Evolutionary conservation across 176 grass and related monocot genomes (phyloP).

Genomic region (Coix lacrymajobi): DNA sequence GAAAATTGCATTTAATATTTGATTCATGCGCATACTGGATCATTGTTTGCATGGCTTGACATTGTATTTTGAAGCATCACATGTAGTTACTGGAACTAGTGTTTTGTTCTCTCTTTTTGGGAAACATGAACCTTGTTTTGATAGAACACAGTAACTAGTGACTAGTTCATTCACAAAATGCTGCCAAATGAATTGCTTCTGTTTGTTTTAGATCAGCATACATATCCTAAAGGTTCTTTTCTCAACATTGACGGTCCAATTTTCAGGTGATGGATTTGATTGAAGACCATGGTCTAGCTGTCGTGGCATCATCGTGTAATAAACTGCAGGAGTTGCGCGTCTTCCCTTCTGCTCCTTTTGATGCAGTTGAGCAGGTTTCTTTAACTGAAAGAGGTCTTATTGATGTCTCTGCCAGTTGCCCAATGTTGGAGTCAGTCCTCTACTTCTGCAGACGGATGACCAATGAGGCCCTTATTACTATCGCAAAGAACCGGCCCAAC

Average conservation of each 20-base stretch:
- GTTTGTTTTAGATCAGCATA: background rate
- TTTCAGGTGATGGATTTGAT: conserved; percentile 74
- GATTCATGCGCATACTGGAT: background rate
- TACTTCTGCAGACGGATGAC: conserved; percentile 70
- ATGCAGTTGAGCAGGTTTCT: conserved; percentile 24
- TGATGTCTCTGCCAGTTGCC: conserved; percentile 52
- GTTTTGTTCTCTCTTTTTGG: background rate
- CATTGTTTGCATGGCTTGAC: background rate
- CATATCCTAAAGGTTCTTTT: background rate
- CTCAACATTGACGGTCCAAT: background rate
- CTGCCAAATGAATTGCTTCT: background rate
- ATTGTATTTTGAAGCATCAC: background rate
- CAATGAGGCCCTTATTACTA: conserved; percentile 56
- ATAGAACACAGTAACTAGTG: background rate
- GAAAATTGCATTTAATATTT: background rate
- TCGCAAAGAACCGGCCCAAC: conserved; percentile 62
- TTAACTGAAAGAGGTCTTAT: conserved; percentile 70
- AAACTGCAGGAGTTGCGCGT: conserved; percentile 65
- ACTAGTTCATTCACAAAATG: background rate
- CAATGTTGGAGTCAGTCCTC: conserved; percentile 60
- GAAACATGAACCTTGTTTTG: background rate
- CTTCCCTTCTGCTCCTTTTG: conserved; percentile 56
- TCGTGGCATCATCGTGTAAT: conserved; percentile 61
- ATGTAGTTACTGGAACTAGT: background rate
- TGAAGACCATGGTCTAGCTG: conserved; percentile 51